Base-by-base conservation (phyloP, 2,329 filamentous ascomycete species). In the Cercospora beticola region DNA sequence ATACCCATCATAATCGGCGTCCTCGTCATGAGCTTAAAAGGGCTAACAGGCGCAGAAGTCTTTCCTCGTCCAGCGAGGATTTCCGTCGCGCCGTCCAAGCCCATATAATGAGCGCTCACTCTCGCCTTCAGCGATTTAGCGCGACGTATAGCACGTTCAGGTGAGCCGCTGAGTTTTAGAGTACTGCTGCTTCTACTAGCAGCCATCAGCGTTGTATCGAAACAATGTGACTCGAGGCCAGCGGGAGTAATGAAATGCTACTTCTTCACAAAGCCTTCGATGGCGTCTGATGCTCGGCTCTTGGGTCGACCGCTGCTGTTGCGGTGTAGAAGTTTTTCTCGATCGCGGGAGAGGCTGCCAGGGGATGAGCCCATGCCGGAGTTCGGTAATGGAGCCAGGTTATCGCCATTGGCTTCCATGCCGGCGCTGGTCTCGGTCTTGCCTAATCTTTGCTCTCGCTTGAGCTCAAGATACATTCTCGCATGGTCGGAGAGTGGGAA, bases 401-500 rank as follows among this genome's bases (percentile, higher is more conserved):
- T 87, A 76, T 93, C 91, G 74, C 78, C 75, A 30, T 78, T 75
- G 6, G 70, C 66, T 33, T 79, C 77, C 59, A 70, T 75, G n/a
- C 73, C 70, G 9, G 72, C 71, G 63, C 72, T 68, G 28, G 70
- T 40, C 18, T 66, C 69, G 3, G 67, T 69, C 54, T 75, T 75
- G 64, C 83, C 83, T 5, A 80, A 72, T 28, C 79, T 78, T 70
- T 83, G 83, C 49, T 84, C 82, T n/a, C 78, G 78, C 73, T 89
- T 97, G 81, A 93, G 89, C 72, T 97, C 93, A 59, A 98, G 84
- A 75, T 97, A 99, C 36, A 91, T 80, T 76, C 92, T 90, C 2
- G 95, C 94, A 58, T 90, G 90, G 9, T 88, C 85, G 69, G 92
- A 93, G 10, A 99, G 86, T 0, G 93, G 93, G 73, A 98, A 94